phyloP scores from a whole-genome alignment of 495 filamentous ascomycete species.

The Lindgomyces ingoldianus region DNA sequence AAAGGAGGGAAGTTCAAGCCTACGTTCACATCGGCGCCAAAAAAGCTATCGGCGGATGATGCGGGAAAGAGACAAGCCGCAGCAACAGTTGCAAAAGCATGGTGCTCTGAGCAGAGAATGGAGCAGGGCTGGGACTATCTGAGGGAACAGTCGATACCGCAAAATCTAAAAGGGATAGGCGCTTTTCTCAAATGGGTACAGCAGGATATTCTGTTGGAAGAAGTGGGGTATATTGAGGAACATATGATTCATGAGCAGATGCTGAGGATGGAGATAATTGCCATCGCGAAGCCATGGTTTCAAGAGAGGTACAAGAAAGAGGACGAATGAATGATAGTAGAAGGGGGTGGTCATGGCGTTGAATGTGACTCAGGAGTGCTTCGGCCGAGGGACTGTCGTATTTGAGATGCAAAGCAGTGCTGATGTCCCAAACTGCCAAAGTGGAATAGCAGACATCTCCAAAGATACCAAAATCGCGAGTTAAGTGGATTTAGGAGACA shows the following conservation, averaged over 20 bases:
- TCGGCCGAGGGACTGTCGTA: too few species aligned
- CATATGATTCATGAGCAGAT: slow-evolving; percentile 6
- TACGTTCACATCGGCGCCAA: slow-evolving; percentile 28
- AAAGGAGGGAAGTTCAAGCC: slow-evolving; percentile 41
- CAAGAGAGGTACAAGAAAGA: neutral
- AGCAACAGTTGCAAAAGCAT: slow-evolving; percentile 31
- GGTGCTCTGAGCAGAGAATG: slow-evolving; percentile 34
- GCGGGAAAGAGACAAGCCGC: slow-evolving; percentile 20
- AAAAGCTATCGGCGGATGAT: neutral
- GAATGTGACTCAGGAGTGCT: too few species aligned
- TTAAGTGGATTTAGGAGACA: too few species aligned
- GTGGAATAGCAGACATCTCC: too few species aligned
- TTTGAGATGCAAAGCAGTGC: too few species aligned
- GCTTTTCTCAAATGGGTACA: slow-evolving; percentile 24
- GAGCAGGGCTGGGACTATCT: slow-evolving; percentile 44
- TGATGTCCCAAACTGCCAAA: too few species aligned
- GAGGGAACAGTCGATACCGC: slow-evolving; percentile 27
- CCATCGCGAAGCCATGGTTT: slow-evolving; percentile 29
- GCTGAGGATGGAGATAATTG: slow-evolving; percentile 19
- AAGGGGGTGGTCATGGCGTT: too few species aligned
- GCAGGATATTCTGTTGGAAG: slow-evolving; percentile 21
- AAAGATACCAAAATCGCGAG: too few species aligned
- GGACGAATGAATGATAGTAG: neutral
- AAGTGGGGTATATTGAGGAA: slow-evolving; percentile 25
- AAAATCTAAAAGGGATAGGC: slow-evolving; percentile 22